Base-by-base conservation (phyloP, 1,139 yeast species). In the Groenewaldozyma sp. region DNA sequence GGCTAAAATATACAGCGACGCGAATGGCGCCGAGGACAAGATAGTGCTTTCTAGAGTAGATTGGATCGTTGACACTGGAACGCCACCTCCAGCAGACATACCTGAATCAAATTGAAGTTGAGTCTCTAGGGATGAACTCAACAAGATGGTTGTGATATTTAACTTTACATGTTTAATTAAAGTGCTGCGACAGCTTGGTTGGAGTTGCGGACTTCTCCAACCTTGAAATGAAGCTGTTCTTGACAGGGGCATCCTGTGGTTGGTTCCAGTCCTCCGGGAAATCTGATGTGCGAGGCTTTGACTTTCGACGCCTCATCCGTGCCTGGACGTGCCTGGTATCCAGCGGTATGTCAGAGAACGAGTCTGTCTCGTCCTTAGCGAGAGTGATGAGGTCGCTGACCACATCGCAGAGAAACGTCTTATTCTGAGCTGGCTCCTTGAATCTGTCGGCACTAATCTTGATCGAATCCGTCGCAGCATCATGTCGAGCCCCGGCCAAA, bases 191-290 rank as follows among this genome's bases (percentile, higher is more conserved):
- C 22, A 29, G 18, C 10, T 19, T 13, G 11, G 13, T 18, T 14
- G 17, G 13, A 18, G 33, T 29, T 13, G 33, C 33, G 17, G 20
- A 14, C 14, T 36, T 18, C 14, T 13, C 16, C 22, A 34, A 14
- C 24, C 18, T 14, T 5, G 36, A 27, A 14, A 29, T 21, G 17
- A 29, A 29, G 17, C 33, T 29, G 20, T 46, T 45, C 6, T 45
- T 46, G 36, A 41, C 41, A 9, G 59, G 58, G 10, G 57, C 46
- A 36, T 54, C 58, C 31, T 53, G 47, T 4, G 94, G 94, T 53
- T 86, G 75, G 55, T 75, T 77, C 98, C 98, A 91, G 37, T 70
- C 75, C 46, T 77, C 76, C 7, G 97, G 97, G 67, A 84, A 88
- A 39, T 60, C 51, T 43, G 53, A 53, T 37, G 49, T 43, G 1